These are phyloP conservation scores for Candida arabinofermentans DNA, from an alignment of 805 yeast species.

Conservation along the genomic window DNA sequence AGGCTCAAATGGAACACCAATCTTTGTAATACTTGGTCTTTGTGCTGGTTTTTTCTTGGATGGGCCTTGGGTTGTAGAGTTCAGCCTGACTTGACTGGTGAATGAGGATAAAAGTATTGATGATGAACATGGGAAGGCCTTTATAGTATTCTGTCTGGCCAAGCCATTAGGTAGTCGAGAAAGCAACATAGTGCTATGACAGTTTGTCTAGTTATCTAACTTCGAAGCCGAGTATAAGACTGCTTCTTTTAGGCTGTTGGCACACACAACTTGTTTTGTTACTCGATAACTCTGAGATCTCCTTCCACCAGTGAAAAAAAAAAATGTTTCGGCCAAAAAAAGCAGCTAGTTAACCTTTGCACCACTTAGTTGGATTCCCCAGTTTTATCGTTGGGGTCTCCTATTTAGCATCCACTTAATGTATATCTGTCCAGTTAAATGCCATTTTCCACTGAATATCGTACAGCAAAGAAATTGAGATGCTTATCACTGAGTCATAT, in stretches of 20 bases:
- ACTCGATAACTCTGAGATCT: too few relatives aligned
- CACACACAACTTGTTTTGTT: too few relatives aligned
- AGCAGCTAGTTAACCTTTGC: too few relatives aligned
- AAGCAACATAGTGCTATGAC: too few relatives aligned
- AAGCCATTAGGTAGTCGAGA: background rate
- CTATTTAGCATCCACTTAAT: background rate
- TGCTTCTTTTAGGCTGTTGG: too few relatives aligned
- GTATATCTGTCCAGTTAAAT: background rate
- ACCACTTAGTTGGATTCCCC: too few relatives aligned
- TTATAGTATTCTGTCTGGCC: background rate
- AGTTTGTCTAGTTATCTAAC: background rate
- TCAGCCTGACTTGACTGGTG: constrained; percentile 7
- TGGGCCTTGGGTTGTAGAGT: constrained; percentile 14
- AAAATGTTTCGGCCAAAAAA: too few relatives aligned
- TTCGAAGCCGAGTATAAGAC: too few relatives aligned
- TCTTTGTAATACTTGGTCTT: constrained; percentile 30
- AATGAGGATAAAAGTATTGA: background rate
- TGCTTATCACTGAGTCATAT: constrained; percentile 66
- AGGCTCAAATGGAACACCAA: constrained; percentile 34
- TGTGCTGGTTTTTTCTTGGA: constrained; percentile 15
- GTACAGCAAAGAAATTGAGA: constrained; percentile 28
- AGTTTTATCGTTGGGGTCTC: too few relatives aligned
- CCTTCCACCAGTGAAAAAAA: too few relatives aligned
- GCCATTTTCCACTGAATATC: background rate
- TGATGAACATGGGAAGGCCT: background rate